phyloP scores from a whole-genome alignment of 495 filamentous ascomycete species.

The Penicillium argentinense region DNA sequence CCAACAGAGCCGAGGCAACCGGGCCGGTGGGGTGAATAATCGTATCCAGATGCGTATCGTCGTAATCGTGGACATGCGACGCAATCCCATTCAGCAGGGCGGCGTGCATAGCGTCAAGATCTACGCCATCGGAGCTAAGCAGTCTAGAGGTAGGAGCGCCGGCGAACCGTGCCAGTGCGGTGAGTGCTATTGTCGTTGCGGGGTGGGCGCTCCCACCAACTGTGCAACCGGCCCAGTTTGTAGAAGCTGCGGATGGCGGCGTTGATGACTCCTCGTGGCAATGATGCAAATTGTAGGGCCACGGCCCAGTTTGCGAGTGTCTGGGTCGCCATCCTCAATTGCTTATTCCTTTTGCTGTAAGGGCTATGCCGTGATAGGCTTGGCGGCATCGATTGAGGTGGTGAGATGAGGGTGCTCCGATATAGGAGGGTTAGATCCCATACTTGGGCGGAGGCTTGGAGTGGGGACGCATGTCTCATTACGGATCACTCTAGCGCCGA shows the following conservation, averaged over 20 bases:
- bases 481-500: too few species aligned
- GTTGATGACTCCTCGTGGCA: slow-evolving; percentile 15
- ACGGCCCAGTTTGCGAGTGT: slow-evolving; percentile 8
- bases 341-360: not conserved
- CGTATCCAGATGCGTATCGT: slow-evolving; percentile 57
- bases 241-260: slow-evolving; percentile 36
- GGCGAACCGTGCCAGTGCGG: slow-evolving; percentile 43
- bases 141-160: slow-evolving; percentile 44
- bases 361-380: too few species aligned
- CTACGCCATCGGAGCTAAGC: slow-evolving; percentile 31
- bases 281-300: slow-evolving; percentile 2
- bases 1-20: slow-evolving; percentile 49
- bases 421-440: slow-evolving; percentile 1
- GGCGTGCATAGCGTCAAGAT: slow-evolving; percentile 50
- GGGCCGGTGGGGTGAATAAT: slow-evolving; percentile 57
- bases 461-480: too few species aligned
- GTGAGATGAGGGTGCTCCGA: slow-evolving; percentile 1
- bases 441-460: too few species aligned
- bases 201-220: slow-evolving; percentile 48
- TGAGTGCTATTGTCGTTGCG: slow-evolving; percentile 45
- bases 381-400: too few species aligned
- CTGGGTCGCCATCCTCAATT: slow-evolving; percentile 11
- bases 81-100: slow-evolving; percentile 56
- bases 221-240: slow-evolving; percentile 54
- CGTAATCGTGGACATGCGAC: slow-evolving; percentile 57